Evolutionary conservation across 768 basidiomycete species (phyloP).

Genomic region (Boletus subparvulus): DNA sequence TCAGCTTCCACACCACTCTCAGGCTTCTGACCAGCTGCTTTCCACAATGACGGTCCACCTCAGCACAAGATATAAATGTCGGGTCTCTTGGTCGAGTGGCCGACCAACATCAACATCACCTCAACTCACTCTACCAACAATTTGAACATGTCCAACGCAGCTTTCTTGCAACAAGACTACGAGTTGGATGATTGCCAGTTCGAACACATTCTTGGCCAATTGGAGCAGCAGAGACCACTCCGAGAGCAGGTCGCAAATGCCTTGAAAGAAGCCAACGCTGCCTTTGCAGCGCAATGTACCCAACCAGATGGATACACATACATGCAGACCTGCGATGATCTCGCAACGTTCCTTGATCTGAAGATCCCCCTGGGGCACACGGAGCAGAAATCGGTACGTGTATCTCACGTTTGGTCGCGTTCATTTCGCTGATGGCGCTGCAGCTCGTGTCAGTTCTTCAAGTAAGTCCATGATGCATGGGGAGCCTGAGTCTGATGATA

Average conservation of each 20-base stretch:
- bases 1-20: not conserved
- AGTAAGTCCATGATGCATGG: constrained; percentile 3
- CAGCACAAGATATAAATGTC: constrained; percentile 9
- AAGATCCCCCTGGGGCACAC: not conserved
- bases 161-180: not conserved
- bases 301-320: constrained; percentile 12
- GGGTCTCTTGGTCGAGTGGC: not conserved
- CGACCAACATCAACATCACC: not conserved
- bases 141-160: constrained; percentile 15
- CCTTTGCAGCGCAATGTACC: constrained; percentile 15
- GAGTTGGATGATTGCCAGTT: not conserved
- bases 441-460: constrained; percentile 22
- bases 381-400: constrained; percentile 17
- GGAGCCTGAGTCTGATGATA: not conserved
- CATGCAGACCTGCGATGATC: constrained; percentile 7
- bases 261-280: constrained; percentile 12
- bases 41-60: constrained; percentile 4
- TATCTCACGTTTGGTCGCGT: not conserved
- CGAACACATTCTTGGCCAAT: not conserved
- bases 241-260: not conserved
- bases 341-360: constrained; percentile 10
- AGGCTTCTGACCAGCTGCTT: not conserved
- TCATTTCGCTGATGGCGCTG: constrained; percentile 1
- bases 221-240: not conserved
- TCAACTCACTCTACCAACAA: not conserved